Base-by-base conservation (phyloP, 495 filamentous ascomycete genomes). In the Cercophora samala region DNA sequence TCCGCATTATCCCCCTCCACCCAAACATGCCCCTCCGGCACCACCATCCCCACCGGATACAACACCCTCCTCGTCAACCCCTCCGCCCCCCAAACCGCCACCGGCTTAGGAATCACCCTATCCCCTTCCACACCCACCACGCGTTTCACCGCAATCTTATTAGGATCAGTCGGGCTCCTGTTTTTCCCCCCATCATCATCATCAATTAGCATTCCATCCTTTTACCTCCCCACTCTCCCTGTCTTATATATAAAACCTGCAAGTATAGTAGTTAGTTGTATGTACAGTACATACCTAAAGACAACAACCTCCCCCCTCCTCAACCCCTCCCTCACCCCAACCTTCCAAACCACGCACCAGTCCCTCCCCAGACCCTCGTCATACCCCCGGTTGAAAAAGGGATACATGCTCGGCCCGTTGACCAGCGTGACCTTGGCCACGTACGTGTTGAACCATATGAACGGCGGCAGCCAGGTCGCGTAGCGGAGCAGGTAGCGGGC, bases 21-120 rank as follows among this genome's bases (percentile, higher is more conserved):
- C 91, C 91, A 94, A 46, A 93, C 80, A 80, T 93, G 90, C 5
- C 89, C 89, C 52, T 80, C 80, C 0, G 90, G 90, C 17, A 94
- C 83, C 32, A 82, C 79, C 67, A 46, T 46, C 37, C 87, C 85
- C 8, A 77, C 80, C 29, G 87, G 82, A 73, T 87, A 91, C 18
- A 89, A 89, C 52, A 81, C 79, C 63, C 84, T 80, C 3, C 89
- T 90, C 13, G 73, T 78, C 23, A 93, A 82, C 2, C 83, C 77
- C 68, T 93, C 91, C 19, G 90, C 90, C 24, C 87, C 86, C 15
- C 93, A 73, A 0, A 82, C 91, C 17, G 91, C 76, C 6, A 94
- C 79, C 46, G 91, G 82, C 76, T 94, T 94, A 2, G 37, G 37
- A 11, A 46, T 78, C 21, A 94, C 82, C 3, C 83, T 77, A 69